These are phyloP conservation scores for Magnolia changhungtana DNA, from an alignment of 164 flowering plant species.

Conservation along the genomic window DNA sequence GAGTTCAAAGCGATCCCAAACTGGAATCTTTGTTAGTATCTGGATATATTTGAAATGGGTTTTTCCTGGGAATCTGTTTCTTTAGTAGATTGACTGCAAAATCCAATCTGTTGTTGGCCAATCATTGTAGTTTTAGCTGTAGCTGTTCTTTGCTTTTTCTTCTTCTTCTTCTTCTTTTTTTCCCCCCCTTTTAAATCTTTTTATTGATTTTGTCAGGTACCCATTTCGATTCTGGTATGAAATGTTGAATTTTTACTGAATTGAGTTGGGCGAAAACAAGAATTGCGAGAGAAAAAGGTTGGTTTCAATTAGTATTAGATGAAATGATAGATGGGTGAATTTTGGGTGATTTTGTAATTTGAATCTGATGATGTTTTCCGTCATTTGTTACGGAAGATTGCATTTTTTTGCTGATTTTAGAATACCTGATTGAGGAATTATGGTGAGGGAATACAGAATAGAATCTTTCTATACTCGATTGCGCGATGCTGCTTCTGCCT, in stretches of 20 bases:
- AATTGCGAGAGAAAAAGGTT: background rate
- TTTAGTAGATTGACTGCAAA: background rate
- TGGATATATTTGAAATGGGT: background rate
- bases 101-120: background rate
- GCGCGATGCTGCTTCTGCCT: slow-evolving; percentile 54
- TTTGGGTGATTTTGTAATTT: background rate
- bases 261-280: background rate
- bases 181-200: background rate
- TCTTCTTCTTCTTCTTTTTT: background rate
- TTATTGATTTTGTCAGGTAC: background rate
- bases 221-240: background rate
- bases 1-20: background rate
- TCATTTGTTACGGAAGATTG: background rate
- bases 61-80: background rate
- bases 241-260: background rate
- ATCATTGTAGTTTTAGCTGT: background rate
- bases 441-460: slow-evolving; percentile 72
- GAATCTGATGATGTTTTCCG: background rate
- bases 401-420: background rate
- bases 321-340: background rate
- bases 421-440: slow-evolving; percentile 21
- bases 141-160: background rate
- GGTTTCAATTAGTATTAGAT: background rate
- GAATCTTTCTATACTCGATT: slow-evolving; percentile 64
- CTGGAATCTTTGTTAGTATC: background rate